Evolutionary conservation across 805 yeast species (phyloP).

Genomic region (Candida golubevii): DNA sequence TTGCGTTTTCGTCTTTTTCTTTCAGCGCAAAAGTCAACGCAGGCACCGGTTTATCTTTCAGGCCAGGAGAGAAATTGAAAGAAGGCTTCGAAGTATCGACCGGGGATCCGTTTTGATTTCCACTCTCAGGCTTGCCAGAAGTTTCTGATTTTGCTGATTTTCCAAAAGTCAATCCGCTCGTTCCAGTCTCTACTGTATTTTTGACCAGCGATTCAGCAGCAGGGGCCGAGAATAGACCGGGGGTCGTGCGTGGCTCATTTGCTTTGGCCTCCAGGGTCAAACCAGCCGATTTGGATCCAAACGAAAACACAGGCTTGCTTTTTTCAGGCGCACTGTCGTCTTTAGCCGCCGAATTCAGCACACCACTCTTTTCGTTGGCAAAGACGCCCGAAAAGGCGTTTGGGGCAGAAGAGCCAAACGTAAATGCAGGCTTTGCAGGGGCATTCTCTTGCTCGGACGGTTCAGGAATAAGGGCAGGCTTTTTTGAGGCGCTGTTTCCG

Average conservation of each 20-base stretch:
- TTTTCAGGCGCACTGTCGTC: background rate
- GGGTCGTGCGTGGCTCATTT: too few species aligned
- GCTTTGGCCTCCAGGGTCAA: too few species aligned
- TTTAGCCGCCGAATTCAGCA: background rate
- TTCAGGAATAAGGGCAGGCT: too few species aligned
- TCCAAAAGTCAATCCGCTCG: background rate
- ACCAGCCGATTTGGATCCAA: background rate
- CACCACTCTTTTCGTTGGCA: background rate
- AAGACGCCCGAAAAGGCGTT: background rate
- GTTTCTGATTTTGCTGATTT: background rate
- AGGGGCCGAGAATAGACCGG: too few species aligned
- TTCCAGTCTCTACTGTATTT: too few species aligned
- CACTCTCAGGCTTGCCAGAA: background rate
- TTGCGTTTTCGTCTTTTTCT: background rate
- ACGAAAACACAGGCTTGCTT: background rate
- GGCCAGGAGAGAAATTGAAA: background rate
- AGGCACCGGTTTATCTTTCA: background rate
- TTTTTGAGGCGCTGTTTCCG: background rate
- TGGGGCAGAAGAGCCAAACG: background rate
- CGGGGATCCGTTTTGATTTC: background rate
- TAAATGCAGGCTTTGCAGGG: background rate
- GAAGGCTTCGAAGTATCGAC: background rate
- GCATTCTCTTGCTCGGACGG: too few species aligned
- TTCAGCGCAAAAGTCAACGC: conserved; percentile 2
- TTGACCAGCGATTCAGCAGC: too few species aligned